These are phyloP conservation scores for Populus deltoides DNA, from an alignment of 345 rosid genomes.

Conservation along the genomic window DNA sequence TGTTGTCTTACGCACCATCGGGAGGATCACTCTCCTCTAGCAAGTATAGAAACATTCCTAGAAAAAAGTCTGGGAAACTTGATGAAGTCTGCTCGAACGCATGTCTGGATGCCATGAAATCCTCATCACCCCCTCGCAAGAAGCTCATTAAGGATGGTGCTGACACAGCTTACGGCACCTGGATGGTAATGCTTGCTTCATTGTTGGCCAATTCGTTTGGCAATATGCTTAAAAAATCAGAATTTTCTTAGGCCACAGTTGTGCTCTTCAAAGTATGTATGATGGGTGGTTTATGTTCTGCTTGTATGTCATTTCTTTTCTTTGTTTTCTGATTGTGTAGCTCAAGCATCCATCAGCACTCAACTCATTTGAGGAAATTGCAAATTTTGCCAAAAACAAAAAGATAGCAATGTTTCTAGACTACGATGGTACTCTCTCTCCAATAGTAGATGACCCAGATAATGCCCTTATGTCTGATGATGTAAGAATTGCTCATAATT, in stretches of 20 bases:
- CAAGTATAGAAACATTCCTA: conserved; percentile 42
- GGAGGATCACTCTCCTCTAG: conserved; percentile 50
- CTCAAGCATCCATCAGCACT: conserved; percentile 83
- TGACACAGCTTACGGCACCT: conserved; percentile 56
- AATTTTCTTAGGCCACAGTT: background rate
- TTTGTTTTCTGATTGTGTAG: conserved; percentile 33
- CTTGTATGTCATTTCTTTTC: background rate
- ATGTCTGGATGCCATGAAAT: conserved; percentile 92
- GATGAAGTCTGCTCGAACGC: conserved; percentile 89
- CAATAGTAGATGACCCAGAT: conserved; percentile 88
- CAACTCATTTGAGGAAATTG: conserved; percentile 54
- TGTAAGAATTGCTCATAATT: conserved; percentile 39
- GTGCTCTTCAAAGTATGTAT: background rate
- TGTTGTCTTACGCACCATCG: conserved; percentile 43
- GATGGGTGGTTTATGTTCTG: background rate
- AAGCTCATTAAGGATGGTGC: conserved; percentile 61
- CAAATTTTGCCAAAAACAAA: conserved; percentile 55
- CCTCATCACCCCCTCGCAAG: conserved; percentile 93
- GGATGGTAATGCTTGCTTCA: conserved; percentile 55
- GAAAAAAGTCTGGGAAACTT: conserved; percentile 60
- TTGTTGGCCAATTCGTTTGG: background rate
- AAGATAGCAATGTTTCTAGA: conserved; percentile 83
- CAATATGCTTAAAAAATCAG: background rate
- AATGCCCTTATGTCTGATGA: conserved; percentile 66
- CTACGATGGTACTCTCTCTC: conserved; percentile 93